Evolutionary conservation across 768 basidiomycete species (phyloP).

Genomic region (Suillus clintonianus): DNA sequence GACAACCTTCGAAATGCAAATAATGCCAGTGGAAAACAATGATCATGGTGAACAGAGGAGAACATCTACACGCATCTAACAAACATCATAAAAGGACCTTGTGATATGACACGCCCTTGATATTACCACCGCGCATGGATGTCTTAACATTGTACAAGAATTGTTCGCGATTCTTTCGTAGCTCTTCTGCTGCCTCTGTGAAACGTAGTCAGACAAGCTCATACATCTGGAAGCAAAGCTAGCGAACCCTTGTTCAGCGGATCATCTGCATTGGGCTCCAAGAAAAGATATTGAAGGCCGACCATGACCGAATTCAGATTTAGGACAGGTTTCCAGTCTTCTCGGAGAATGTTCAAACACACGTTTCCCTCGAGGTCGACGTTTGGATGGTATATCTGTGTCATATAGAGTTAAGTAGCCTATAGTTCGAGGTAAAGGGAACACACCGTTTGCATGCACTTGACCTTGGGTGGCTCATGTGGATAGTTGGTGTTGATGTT

Average conservation of each 20-base stretch:
- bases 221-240: not conserved
- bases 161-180: conserved; percentile 82
- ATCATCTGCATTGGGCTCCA: conserved; percentile 98
- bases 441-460: conserved; percentile 89
- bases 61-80: conserved; percentile 10
- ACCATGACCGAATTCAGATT: conserved; percentile 99
- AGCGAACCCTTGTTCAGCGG: conserved; percentile 95
- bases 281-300: conserved; percentile 95
- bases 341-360: conserved; percentile 95
- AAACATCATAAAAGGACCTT: conserved; percentile 57
- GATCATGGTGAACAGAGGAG: not conserved
- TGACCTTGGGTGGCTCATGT: conserved; percentile 98
- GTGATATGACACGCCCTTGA: conserved; percentile 82
- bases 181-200: conserved; percentile 93
- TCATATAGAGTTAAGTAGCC: conserved; percentile 8
- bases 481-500: conserved; percentile 97
- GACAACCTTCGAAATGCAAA: not conserved
- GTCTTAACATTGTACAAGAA: conserved; percentile 85
- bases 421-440: not conserved
- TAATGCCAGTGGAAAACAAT: not conserved
- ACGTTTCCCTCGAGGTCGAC: conserved; percentile 98
- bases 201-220: conserved; percentile 11
- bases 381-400: conserved; percentile 97
- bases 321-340: conserved; percentile 99
- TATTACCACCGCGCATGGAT: conserved; percentile 79